Evolutionary conservation across 768 basidiomycete genomes (phyloP).

Genomic region (Podaxis carcinomalis): DNA sequence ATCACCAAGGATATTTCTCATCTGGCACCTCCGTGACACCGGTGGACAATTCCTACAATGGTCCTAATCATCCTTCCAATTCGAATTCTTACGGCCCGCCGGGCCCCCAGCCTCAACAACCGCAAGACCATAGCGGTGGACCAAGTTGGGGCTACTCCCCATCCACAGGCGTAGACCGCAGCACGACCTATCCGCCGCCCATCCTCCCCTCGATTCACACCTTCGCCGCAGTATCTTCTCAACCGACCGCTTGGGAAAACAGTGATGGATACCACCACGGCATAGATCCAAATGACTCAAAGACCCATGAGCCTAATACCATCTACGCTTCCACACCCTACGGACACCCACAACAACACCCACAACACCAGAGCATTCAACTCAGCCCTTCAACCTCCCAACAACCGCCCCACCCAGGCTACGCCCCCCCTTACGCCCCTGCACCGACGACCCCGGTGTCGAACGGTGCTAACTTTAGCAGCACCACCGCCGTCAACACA

Average conservation of each 20-base stretch:
- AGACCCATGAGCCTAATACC: background rate
- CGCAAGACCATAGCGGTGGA: background rate
- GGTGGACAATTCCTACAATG: slow-evolving; percentile 29
- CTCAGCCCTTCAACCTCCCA: background rate
- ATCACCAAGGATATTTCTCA: slow-evolving; percentile 40
- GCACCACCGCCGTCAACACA: background rate
- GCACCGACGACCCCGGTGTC: background rate
- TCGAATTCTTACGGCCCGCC: too few species aligned
- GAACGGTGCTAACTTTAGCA: background rate
- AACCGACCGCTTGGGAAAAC: slow-evolving; percentile 25
- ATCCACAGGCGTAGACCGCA: slow-evolving; percentile 39
- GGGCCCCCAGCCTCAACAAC: slow-evolving; percentile 28
- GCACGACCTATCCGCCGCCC: slow-evolving; percentile 42
- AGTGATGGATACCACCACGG: background rate
- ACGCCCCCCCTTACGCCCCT: background rate
- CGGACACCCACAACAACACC: background rate
- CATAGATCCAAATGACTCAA: slow-evolving; percentile 3
- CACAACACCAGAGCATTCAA: slow-evolving; percentile 3
- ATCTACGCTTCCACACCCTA: background rate
- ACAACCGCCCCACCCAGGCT: background rate
- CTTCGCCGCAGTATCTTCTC: slow-evolving; percentile 28
- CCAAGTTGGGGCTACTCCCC: slow-evolving; percentile 49
- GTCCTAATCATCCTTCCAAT: slow-evolving; percentile 32
- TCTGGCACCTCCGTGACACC: slow-evolving; percentile 23
- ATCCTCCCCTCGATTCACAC: slow-evolving; percentile 52